Evolutionary conservation across 306 rosid species (phyloP), one percentile per base, ranked within the genome.

Genomic region (Quercus agrifolia): DNA sequence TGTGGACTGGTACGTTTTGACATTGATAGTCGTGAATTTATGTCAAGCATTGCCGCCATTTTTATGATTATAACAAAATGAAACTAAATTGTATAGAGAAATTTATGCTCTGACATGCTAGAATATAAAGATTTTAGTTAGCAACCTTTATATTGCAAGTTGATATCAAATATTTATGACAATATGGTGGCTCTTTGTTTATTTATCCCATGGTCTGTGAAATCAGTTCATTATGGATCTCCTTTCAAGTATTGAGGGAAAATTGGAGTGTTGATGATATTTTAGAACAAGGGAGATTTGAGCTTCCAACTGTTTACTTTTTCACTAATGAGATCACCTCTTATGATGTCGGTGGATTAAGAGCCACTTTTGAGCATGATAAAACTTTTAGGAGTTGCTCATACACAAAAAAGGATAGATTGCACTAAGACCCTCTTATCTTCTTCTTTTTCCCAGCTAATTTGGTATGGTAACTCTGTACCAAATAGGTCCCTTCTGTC

Each of bases 61-160:
- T 64, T 4, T 19, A 33, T 35, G 72, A 21, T 63, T 33, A 41
- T 19, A 19, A 68, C 0, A 4, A 7, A 35, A 2, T 19, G 27
- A 18, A 68, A 68, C 27, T 68, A 6, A 33, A 7, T 28, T 64
- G 41, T 35, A 33, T 68, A 23, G 20, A 57, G 76, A 84, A 67
- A 8, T 57, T 69, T 61, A 27, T 75, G 15, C 27, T 70, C 2
- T 25, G 11, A 58, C 63, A 59, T 69, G 57, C 58, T 38, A 30
- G 73, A 70, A 81, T 70, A 63, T 75, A 33, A 44, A 68, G 68
- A 62, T 74, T 44, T 15, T 31, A 69, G 14, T 58, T 27, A 13
- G 23, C 31, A 30, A 54, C 63, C 56, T 15, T 55, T 59, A 10
- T n/a, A 15, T 21, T 64, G 64, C 78, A 70, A 13, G 72, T 68